These are phyloP conservation scores for Tulasnella sp. DNA, from an alignment of 768 basidiomycete genomes.

Conservation along the genomic window DNA sequence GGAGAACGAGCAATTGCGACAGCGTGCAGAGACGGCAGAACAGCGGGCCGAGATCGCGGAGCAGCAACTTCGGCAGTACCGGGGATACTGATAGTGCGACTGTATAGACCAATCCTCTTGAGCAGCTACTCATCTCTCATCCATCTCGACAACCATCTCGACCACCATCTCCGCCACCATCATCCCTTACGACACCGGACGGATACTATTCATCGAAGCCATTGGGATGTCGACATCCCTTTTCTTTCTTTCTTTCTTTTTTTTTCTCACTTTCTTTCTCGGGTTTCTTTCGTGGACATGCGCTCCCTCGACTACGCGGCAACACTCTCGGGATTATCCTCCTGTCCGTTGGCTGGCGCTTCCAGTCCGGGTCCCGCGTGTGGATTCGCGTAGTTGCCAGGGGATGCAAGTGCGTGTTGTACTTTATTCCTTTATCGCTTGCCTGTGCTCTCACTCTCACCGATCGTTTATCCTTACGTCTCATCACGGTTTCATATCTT, in stretches of 20 bases:
- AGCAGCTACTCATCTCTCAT: not conserved
- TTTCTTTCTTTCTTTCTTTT: not conserved
- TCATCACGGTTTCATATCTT: not conserved
- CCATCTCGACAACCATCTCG: not conserved
- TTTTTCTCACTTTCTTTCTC: not conserved
- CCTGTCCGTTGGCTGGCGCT: not conserved
- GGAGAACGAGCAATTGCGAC: not conserved
- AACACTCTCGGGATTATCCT: not conserved
- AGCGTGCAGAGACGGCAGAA: not conserved
- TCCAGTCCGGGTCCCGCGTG: not conserved
- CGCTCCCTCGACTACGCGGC: not conserved
- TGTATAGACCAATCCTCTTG: not conserved
- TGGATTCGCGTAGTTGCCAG: not conserved
- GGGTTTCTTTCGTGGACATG: not conserved
- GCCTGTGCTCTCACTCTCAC: not conserved
- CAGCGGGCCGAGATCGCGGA: slow-evolving; percentile 1
- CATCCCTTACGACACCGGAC: not conserved
- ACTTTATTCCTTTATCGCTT: not conserved
- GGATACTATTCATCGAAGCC: slow-evolving; percentile 1
- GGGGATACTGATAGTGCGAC: not conserved
- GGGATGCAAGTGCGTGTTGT: not conserved
- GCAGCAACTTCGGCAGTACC: not conserved
- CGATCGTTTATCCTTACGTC: not conserved
- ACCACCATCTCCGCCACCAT: not conserved
- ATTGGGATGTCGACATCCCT: not conserved